Evolutionary conservation across 73 alveolate genomes (phyloP).

Genomic region (Urostyla sp.): DNA sequence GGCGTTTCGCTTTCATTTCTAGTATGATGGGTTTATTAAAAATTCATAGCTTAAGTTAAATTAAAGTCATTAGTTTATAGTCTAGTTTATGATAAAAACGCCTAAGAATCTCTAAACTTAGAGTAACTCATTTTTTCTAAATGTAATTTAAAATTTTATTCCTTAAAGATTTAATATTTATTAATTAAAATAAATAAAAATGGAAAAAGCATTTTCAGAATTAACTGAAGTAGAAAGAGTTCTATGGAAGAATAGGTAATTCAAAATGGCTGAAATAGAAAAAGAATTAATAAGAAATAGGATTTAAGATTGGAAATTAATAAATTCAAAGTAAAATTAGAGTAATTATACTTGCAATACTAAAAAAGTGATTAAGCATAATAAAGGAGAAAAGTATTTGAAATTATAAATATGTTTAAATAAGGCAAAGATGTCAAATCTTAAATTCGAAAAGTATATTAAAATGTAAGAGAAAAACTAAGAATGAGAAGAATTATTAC

Average conservation of each 20-base stretch:
- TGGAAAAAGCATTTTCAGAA: neutral
- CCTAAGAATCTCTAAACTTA: no score
- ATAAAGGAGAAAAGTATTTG: neutral
- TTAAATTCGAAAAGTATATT: neutral
- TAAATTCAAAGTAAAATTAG: no score
- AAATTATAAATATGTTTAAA: neutral
- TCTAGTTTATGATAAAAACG: no score
- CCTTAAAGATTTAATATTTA: neutral
- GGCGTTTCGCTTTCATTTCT: no score
- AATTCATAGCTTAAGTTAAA: no score
- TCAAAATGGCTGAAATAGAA: slow-evolving; percentile 5
- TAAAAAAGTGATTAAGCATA: no score
- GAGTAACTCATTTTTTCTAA: no score
- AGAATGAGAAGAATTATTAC: slow-evolving; percentile 38
- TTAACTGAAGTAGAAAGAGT: neutral
- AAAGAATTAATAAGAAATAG: neutral
- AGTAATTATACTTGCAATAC: no score
- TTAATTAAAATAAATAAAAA: neutral
- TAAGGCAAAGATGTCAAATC: neutral
- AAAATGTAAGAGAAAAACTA: slow-evolving; percentile 16
- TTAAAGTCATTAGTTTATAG: no score
- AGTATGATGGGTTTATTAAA: no score
- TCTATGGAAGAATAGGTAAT: neutral
- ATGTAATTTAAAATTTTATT: neutral
- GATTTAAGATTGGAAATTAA: slow-evolving; percentile 17